Base-by-base conservation (phyloP, 768 basidiomycete genomes). In the Lactarius psammicola region DNA sequence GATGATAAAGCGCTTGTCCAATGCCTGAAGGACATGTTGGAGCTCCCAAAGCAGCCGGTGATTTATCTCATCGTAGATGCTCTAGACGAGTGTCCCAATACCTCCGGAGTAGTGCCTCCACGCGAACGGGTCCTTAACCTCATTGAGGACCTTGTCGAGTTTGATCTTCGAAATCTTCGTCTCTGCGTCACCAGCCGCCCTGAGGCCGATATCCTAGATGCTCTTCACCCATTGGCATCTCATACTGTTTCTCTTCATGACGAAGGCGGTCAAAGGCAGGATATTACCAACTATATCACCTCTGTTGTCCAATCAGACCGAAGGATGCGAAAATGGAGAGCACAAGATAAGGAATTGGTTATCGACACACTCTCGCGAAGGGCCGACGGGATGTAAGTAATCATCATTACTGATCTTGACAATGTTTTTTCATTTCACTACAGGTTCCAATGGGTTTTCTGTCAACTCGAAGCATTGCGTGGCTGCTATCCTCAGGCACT, bases 41-140 rank as follows among this genome's bases (percentile, higher is more conserved):
- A 40, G 23, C 28, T 26, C 3, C 63, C 33, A n/a, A 34, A 28
- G 18, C 44, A 40, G 13, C 28, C 17, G 6, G 9, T 36, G 7
- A 59, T 28, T 30, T 64, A 58, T 30, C 20, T 64, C n/a, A 23
- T 64, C 18, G n/a, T 64, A 4, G 63, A 64, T 26, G 56, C 36
- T 11, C 56, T 64, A 17, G 63, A 64, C 9, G 63, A 64, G 28
- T 64, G 63, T 33, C 57, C 63, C 36, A 64, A 64, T 2, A 40
- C n/a, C 17, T 40, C 56, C 7, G 63, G 56, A 5, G 30, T 64
- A 6, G 28, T 28, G 0, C 30, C 63, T 3, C 26, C 56, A 13
- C 63, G 63, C 23, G 63, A 40, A 31, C 49, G 38, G 46, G 63
- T 64, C 26, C 46, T 64, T 13, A 6, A 53, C 2, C 23, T 58